phyloP scores from a whole-genome alignment of 2,329 filamentous ascomycete genomes.

The Penicillium expansum region DNA sequence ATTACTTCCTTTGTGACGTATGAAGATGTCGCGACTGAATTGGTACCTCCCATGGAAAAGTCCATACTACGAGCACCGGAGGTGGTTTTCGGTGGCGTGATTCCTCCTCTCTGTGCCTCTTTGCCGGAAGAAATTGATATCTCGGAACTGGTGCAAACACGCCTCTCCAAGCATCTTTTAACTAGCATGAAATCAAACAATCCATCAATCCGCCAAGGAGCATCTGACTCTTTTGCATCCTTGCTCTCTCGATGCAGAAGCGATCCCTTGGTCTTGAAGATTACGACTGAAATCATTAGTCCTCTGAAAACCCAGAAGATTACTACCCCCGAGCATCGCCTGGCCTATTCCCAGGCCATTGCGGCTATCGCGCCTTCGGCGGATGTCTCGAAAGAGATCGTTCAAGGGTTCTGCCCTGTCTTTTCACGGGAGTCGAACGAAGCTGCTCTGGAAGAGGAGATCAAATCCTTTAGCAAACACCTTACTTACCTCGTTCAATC shows the following conservation, averaged over 20 bases:
- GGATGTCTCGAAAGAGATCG: conserved; percentile 64
- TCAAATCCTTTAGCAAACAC: conserved; percentile 67
- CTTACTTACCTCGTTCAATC: conserved; percentile 61
- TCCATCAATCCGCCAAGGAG: conserved; percentile 69
- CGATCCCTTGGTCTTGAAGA: conserved; percentile 58
- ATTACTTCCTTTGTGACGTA: conserved; percentile 70
- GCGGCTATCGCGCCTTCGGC: conserved; percentile 60
- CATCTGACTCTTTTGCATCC: conserved; percentile 69
- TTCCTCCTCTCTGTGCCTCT: conserved; percentile 69
- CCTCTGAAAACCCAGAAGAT: conserved; percentile 83
- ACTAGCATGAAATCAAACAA: conserved; percentile 92
- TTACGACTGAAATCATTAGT: conserved; percentile 72
- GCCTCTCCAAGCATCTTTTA: conserved; percentile 81
- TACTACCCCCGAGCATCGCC: conserved; percentile 77
- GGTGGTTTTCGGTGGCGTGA: conserved; percentile 75
- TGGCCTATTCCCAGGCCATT: conserved; percentile 79
- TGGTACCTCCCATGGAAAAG: conserved; percentile 84
- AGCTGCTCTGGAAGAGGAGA: conserved; percentile 71
- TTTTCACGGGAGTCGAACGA: conserved; percentile 88
- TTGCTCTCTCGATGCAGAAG: conserved; percentile 65
- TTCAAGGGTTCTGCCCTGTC: conserved; percentile 63
- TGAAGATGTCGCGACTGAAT: conserved; percentile 70
- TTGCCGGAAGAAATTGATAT: conserved; percentile 72
- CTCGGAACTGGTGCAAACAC: conserved; percentile 67
- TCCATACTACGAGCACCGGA: conserved; percentile 85